Conservation (phyloP, 176 grass and related monocot genomes). For the Neostapfia colusana region DNA sequence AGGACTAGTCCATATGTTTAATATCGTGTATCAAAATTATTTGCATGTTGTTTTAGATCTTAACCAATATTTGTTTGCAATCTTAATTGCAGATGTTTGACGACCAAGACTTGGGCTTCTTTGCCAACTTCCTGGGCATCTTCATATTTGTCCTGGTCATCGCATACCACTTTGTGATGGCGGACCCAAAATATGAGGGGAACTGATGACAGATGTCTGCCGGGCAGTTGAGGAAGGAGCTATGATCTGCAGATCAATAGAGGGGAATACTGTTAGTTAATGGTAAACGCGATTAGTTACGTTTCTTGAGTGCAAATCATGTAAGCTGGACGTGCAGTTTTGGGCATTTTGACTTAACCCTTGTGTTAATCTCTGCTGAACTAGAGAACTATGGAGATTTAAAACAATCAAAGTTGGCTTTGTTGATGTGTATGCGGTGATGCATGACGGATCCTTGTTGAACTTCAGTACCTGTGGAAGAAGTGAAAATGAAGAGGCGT, state of each 20-base stretch:
- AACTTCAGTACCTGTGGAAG: too few species aligned
- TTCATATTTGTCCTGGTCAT: constrained; percentile 88
- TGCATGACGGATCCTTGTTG: neutral
- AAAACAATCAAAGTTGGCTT: neutral
- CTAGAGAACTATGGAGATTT: neutral
- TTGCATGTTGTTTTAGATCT: neutral
- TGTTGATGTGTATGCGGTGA: neutral
- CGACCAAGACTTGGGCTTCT: constrained; percentile 92
- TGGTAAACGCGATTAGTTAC: neutral
- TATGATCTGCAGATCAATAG: neutral
- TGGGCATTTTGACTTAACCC: neutral
- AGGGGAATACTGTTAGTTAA: neutral
- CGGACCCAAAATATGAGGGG: constrained; percentile 61
- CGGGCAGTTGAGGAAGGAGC: neutral
- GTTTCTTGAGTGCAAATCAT: neutral
- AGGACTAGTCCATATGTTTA: constrained; percentile 12
- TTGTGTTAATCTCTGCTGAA: neutral
- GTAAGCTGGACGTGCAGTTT: neutral
- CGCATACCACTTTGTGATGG: constrained; percentile 82
- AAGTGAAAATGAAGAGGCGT: too few species aligned
- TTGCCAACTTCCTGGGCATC: constrained; percentile 92
- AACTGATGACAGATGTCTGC: neutral
- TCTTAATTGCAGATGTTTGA: constrained; percentile 78
- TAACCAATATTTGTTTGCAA: constrained; percentile 6
- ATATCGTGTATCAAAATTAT: neutral